Evolutionary conservation across 75 land plant genomes (phyloP), one percentile per base, ranked within the genome.

Genomic region (Picea sitchensis): DNA sequence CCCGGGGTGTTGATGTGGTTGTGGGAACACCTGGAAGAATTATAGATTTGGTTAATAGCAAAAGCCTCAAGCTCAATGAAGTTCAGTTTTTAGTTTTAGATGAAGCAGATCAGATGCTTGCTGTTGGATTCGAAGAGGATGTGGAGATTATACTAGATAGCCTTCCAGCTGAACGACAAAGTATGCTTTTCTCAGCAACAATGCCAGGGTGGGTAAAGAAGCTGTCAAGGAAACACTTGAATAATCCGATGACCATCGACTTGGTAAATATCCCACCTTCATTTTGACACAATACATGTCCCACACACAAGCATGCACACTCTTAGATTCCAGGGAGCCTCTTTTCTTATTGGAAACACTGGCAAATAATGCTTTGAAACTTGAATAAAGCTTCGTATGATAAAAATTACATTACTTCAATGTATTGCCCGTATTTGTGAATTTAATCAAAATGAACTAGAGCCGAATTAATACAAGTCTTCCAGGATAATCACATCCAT

Each of bases 21-120:
- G 99, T 97, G 77, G 99, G 99, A 78, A 97, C 99, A 8, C 99
- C 99, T 34, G 99, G 99, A 32, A 85, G 99, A 26, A 79, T 97
- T 0, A 93, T 91, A 82, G 99, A 97, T 81, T 82, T 97, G 51
- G 82, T 97, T 23, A 84, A 95, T 15, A 81, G 87, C 34, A 83
- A 84, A 63, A 87, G 83, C 38, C 82, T 97, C 75, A 79, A 81
- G 76, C 76, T 97, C 34, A 83, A 86, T 67, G 96, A 97, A 79
- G 94, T 97, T 76, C 81, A 90, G 63, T 90, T 67, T 85, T 77
- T 97, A 80, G 94, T 97, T 15, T 83, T 97, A 14, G 99, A 97
- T 80, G 99, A 97, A 88, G 99, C 99, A 58, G 99, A 97, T 82
- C 94, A 89, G 80, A 97, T 97, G 99, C 92, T 97, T 85, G 98